These are phyloP conservation scores for Hypoxylon sp. DNA, from an alignment of 2,329 filamentous ascomycete genomes.

Conservation along the genomic window DNA sequence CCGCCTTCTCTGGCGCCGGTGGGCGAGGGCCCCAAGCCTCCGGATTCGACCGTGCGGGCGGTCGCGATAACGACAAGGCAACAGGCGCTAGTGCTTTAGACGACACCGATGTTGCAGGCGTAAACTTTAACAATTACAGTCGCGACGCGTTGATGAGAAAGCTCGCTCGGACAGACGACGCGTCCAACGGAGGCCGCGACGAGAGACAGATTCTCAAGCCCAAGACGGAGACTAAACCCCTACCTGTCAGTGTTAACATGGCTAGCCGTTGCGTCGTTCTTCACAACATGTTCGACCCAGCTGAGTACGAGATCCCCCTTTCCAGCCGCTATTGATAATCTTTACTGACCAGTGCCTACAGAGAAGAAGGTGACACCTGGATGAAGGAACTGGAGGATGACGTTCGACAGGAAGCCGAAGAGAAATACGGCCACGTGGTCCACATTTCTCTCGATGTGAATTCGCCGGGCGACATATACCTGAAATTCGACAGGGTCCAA, in stretches of 20 bases:
- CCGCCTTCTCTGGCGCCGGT: conserved; percentile 88
- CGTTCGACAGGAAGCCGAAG: conserved; percentile 89
- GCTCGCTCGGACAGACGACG: conserved; percentile 93
- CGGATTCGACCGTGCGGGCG: conserved; percentile 89
- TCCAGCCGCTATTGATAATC: not conserved
- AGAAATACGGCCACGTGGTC: conserved; percentile 96
- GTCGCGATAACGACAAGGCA: conserved; percentile 87
- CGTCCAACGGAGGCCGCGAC: conserved; percentile 68
- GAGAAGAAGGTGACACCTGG: conserved; percentile 88
- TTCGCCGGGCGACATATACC: conserved; percentile 94
- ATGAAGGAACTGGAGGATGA: conserved; percentile 94
- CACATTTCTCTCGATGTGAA: conserved; percentile 96
- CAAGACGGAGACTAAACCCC: conserved; percentile 78
- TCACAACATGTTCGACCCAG: conserved; percentile 93
- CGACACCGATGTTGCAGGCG: conserved; percentile 95
- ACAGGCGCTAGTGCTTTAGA: conserved; percentile 93
- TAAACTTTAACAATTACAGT: conserved; percentile 99
- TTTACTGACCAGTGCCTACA: conserved; percentile 55
- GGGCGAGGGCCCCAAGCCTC: conserved; percentile 85
- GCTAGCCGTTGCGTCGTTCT: conserved; percentile 93
- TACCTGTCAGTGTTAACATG: conserved; percentile 88
- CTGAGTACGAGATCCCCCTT: conserved; percentile 73
- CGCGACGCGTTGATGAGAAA: conserved; percentile 98
- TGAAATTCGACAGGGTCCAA: conserved; percentile 96
- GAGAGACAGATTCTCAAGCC: conserved; percentile 78